Percentiles rank a stretch among this genome's conserved stretches.
Conservation (phyloP, 331 rosid species). For the Saraca asoca region DNA sequence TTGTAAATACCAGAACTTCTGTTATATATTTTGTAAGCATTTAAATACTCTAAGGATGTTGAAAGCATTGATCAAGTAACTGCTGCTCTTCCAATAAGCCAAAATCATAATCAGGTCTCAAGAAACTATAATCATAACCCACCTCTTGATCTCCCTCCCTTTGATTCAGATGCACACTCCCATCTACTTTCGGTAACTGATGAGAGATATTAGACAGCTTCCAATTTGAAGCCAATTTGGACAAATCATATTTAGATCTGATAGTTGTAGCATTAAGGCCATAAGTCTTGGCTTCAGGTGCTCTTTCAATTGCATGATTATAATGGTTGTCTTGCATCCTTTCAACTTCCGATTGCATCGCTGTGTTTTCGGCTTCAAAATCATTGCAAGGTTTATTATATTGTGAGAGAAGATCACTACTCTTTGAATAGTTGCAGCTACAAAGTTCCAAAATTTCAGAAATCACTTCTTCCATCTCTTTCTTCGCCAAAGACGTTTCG, state of each 20-base stretch:
- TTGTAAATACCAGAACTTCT: too few species aligned
- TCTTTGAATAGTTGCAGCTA: constrained; percentile 27
- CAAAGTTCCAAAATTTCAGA: constrained; percentile 35
- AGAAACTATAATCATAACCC: constrained; percentile 48
- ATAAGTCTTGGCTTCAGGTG: constrained; percentile 30
- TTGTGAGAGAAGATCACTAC: constrained; percentile 16
- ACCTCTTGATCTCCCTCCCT: constrained; percentile 41
- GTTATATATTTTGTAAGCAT: not conserved
- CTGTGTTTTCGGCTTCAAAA: constrained; percentile 13
- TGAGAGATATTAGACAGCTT: constrained; percentile 25
- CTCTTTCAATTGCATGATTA: constrained; percentile 26
- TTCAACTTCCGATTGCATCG: not conserved
- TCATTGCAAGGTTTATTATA: constrained; percentile 25
- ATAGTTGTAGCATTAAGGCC: constrained; percentile 9
- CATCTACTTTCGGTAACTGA: not conserved
- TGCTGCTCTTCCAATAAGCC: constrained; percentile 62
- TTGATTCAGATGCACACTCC: constrained; percentile 34
- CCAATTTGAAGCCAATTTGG: constrained; percentile 29
- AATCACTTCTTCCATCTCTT: constrained; percentile 36
- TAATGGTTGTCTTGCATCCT: not conserved
- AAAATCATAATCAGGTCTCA: constrained; percentile 64
- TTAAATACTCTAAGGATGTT: constrained; percentile 29
- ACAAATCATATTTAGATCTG: constrained; percentile 15
- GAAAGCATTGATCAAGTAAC: constrained; percentile 60
- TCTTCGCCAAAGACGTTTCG: constrained; percentile 17